Base-by-base conservation (phyloP, 306 rosid genomes). In the Calophaca sinica region DNA sequence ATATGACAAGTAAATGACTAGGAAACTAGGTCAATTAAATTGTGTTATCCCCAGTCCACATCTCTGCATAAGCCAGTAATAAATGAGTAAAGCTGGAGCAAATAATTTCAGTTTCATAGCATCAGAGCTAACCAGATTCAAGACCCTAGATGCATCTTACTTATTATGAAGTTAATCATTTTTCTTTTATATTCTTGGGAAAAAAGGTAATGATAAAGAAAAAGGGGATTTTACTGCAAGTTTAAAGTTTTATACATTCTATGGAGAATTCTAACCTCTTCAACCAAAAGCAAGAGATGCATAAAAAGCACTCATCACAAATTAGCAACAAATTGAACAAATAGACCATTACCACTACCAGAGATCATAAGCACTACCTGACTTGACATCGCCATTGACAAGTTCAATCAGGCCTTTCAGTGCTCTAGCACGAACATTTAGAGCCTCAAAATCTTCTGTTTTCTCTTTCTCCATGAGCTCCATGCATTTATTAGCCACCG, bases 341-440 rank as follows among this genome's bases (percentile, higher is more conserved):
- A 62, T 10, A 31, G n/a, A 62, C 76, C 52, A 45, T n/a, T n/a
- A n/a, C n/a, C n/a, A n/a, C n/a, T n/a, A n/a, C n/a, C n/a, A n/a
- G n/a, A n/a, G n/a, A n/a, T n/a, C n/a, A n/a, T n/a, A 28, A 45
- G 54, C 58, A 59, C 75, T 79, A 90, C 99, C 93, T 78, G 89
- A 87, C 11, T 80, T 80, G 54, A 80, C 41, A 79, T 88, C 83
- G 50, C 93, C 94, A 69, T 72, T 77, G 20, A 88, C 90, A 82
- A 94, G 96, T 73, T 92, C 96, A 83, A 81, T 88, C 63, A 94
- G 78, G 67, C 93, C 99, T 62, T 90, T 92, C 0, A 86, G 80
- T 2, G 93, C 93, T 70, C 62, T 87, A 33, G 93, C 96, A 66
- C 93, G 96, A 68, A 82, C 39, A 50, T 11, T 67, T 35, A 87